Evolutionary conservation across 2,329 filamentous ascomycete genomes (phyloP).

Genomic region (Fusarium brevicatenulatum): DNA sequence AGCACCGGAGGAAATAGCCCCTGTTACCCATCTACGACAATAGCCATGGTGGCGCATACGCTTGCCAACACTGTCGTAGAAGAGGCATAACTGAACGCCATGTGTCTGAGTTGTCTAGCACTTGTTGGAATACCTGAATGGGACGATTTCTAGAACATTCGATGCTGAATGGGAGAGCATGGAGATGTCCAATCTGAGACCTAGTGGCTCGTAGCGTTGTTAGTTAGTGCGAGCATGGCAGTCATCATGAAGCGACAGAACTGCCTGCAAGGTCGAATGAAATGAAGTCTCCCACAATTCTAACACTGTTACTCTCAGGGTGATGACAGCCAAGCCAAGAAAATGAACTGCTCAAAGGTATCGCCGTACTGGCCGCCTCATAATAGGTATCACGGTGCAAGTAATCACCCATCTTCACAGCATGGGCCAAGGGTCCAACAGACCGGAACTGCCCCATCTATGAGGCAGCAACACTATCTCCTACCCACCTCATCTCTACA

Average conservation of each 20-base stretch:
- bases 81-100: not conserved
- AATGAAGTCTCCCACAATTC: too few relatives aligned
- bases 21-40: not conserved
- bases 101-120: too few relatives aligned
- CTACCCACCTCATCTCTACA: not conserved
- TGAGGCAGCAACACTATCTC: not conserved
- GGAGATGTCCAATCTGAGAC: not conserved
- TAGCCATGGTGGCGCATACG: not conserved
- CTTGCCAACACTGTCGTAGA: not conserved
- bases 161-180: not conserved
- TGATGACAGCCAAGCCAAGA: accelerated
- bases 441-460: not conserved
- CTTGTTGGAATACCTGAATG: not conserved
- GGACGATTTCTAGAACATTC: not conserved
- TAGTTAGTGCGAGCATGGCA: not conserved
- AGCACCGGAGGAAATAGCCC: not conserved
- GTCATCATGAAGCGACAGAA: not conserved
- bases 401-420: not conserved
- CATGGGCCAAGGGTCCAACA: too few relatives aligned
- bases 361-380: too few relatives aligned
- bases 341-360: accelerated
- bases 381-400: not conserved
- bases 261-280: not conserved
- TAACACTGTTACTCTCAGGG: too few relatives aligned
- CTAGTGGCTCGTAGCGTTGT: not conserved